Conservation (phyloP, 148 eudicot genomes). For the Chenopodium quinoa region DNA sequence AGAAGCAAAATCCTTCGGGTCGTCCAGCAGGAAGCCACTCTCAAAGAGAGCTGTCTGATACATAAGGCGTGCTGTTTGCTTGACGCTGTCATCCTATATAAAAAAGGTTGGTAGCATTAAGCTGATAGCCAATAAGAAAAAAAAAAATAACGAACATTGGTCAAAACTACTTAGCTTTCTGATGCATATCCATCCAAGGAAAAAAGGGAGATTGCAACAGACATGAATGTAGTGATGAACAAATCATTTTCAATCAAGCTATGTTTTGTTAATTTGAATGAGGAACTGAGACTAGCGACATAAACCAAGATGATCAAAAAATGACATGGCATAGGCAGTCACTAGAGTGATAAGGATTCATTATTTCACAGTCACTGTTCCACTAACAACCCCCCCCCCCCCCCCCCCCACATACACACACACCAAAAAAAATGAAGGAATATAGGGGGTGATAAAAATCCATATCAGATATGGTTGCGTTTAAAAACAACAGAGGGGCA, state of each 20-base stretch:
- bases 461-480: no score
- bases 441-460: no score
- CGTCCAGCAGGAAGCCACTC: constrained; percentile 71
- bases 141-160: background rate
- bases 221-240: background rate
- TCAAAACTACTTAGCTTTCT: background rate
- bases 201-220: background rate
- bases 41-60: constrained; percentile 95
- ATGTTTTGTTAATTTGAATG: background rate
- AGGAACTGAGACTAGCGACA: background rate
- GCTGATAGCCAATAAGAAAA: background rate
- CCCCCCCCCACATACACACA: no score
- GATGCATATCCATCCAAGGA: background rate
- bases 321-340: no score
- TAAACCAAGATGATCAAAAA: background rate
- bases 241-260: background rate
- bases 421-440: no score
- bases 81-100: constrained; percentile 65
- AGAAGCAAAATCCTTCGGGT: constrained; percentile 87
- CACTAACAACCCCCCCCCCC: no score
- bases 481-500: no score
- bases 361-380: no score
- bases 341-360: no score
- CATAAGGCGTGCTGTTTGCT: constrained; percentile 72
- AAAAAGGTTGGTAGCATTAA: constrained; percentile 1